phyloP scores from a whole-genome alignment of 2,329 filamentous ascomycete species.

The Didymella exigua region DNA sequence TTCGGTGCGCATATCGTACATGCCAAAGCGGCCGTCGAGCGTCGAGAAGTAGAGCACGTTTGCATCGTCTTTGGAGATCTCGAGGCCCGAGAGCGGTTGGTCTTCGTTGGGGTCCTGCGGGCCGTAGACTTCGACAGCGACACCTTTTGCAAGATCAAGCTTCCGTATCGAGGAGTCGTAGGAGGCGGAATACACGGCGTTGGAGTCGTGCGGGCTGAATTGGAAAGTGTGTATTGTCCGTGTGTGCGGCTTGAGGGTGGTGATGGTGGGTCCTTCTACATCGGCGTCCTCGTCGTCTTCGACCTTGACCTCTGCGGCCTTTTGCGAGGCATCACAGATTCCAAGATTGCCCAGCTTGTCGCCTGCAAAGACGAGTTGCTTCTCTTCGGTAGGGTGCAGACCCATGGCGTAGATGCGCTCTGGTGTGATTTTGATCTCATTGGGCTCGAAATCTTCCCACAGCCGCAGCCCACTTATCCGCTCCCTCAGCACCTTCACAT shows the following conservation, averaged over 20 bases:
- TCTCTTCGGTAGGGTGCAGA: slow-evolving; percentile 85
- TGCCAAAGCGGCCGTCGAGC: slow-evolving; percentile 77
- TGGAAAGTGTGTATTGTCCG: slow-evolving; percentile 86
- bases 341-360: slow-evolving; percentile 93
- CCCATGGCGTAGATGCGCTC: slow-evolving; percentile 71
- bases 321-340: slow-evolving; percentile 86
- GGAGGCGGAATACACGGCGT: slow-evolving; percentile 80
- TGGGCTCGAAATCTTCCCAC: slow-evolving; percentile 84
- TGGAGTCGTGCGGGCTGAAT: slow-evolving; percentile 74
- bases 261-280: slow-evolving; percentile 75
- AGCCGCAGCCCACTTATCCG: slow-evolving; percentile 78
- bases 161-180: slow-evolving; percentile 93
- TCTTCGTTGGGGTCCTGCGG: slow-evolving; percentile 73
- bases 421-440: slow-evolving; percentile 51
- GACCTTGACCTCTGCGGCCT: slow-evolving; percentile 55
- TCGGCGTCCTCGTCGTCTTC: slow-evolving; percentile 70
- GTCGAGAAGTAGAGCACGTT: slow-evolving; percentile 87
- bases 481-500: slow-evolving; percentile 72
- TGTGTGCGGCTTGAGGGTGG: slow-evolving; percentile 87
- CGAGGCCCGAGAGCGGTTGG: slow-evolving; percentile 80
- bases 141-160: slow-evolving; percentile 79
- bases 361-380: slow-evolving; percentile 88
- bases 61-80: slow-evolving; percentile 73
- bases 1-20: slow-evolving; percentile 74
- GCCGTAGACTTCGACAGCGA: slow-evolving; percentile 81